Evolutionary conservation across 148 eudicot species (phyloP), one percentile per base, ranked within the genome.

Genomic region (Vaccinium macrocarpon): DNA sequence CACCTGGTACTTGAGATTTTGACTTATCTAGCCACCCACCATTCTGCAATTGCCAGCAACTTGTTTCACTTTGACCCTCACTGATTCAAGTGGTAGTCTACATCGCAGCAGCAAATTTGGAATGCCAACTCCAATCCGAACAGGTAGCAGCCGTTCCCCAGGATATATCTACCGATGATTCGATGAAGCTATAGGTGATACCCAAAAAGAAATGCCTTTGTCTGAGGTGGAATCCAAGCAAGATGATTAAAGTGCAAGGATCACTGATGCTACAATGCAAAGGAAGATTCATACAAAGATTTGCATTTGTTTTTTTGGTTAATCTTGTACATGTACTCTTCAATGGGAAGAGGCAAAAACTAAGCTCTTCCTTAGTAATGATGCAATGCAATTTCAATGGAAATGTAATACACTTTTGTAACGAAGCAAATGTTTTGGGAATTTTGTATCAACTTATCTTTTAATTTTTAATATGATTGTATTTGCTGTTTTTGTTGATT

Each of bases 1-100:
- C 98, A 98, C 56, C 96, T 96, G 78, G 88, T 91, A 32, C 96
- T 97, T 57, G 99, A 97, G 90, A 91, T 91, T 86, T 86, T 97
- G 88, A 92, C 95, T 56, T 94, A 90, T 88, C 87, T 97, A 91
- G 98, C 99, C 76, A 93, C 95, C 50, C 95, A 93, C 89, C 98
- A 97, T 90, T 90, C 98, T 89, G 90, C 93, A 80, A 98, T 97
- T 87, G 94, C 99, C 27, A 89, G 88, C 82, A 89, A 89, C 46
- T 86, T 97, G 87, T 95, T 95, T 88, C 88, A 95, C 81, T 94
- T 90, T 86, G 97, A 94, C 35, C 90, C 52, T 88, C 95, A 50
- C 88, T 97, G 83, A 91, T 97, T 88, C 94, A 93, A 89, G 99
- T 91, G 73, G 91, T 96, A 11, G 91, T 96, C 14, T 87, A 84